Evolutionary conservation across 768 basidiomycete species (phyloP), one percentile per base, ranked within the genome.

Genomic region (Phylloporus rhodoxanthus): DNA sequence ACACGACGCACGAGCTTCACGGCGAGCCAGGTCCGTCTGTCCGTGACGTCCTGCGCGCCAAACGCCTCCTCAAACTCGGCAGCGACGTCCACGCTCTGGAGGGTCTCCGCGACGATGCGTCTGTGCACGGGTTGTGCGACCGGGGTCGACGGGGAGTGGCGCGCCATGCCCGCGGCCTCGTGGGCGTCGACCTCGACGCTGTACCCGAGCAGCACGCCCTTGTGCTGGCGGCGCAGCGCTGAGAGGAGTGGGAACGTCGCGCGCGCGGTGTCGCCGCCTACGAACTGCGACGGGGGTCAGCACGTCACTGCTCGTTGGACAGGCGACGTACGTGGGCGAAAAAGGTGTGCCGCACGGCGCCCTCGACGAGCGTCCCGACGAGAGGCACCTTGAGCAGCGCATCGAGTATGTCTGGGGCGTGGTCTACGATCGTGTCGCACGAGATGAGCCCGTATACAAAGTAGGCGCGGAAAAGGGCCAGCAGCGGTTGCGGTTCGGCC

Each of bases 361-460:
- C 72, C 60, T 91, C 82, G 2, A 85, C 82, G 34, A 91, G 58
- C 47, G 78, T 71, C 50, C 74, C 78, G 0, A 93, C 41, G 11
- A 73, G 68, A 1, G 82, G 81, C 2, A 82, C 67, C 36, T 73
- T 70, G 5, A 74, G 65, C 14, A 84, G 59, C 2, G 71, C 57
- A 11, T 76, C 68, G 37, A 96, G 72, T 21, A 93, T 68, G 40
- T 67, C 65, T 0, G 91, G 90, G 1, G 90, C 80, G 50, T 78
- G 68, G 59, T 94, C 87, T 25, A 95, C 85, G 11, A 96, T 69
- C 0, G 72, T 56, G 3, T 92, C 87, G 20, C 87, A 70, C 5
- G 90, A 90, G 61, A 84, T 87, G 65, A 89, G 74, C 6, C 85
- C 75, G 70, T 87, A 95, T 25, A 95, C 91, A 28, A 85, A 63